Evolutionary conservation across 768 basidiomycete species (phyloP).

Genomic region (Tylopilus plumbeoviolaceoides): DNA sequence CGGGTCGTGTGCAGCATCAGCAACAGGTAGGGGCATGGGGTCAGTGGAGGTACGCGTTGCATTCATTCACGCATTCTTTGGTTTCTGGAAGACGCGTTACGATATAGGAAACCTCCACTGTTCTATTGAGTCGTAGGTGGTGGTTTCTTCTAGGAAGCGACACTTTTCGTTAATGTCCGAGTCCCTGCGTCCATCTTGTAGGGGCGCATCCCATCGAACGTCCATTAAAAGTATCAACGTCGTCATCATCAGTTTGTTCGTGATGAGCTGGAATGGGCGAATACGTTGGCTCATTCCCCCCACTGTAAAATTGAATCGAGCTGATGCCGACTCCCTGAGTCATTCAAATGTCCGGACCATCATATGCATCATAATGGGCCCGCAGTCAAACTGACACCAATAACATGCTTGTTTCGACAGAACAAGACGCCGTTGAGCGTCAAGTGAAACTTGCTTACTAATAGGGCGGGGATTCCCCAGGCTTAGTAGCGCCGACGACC

Average conservation of each 20-base stretch:
- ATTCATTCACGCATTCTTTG: constrained; percentile 7
- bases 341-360: constrained; percentile 52
- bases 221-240: constrained; percentile 7
- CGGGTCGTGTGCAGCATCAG: constrained; percentile 69
- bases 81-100: constrained; percentile 4
- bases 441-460: constrained; percentile 3
- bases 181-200: constrained; percentile 46
- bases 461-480: not conserved
- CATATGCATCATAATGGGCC: constrained; percentile 46
- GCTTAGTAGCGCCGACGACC: constrained; percentile 42
- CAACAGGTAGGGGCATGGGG: constrained; percentile 83
- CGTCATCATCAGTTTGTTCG: constrained; percentile 25
- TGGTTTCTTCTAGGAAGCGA: constrained; percentile 7
- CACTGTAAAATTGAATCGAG: constrained; percentile 6
- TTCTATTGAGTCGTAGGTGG: constrained; percentile 67
- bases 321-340: constrained; percentile 59
- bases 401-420: not conserved
- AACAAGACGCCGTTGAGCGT: not conserved
- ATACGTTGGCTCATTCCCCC: not conserved
- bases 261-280: constrained; percentile 69
- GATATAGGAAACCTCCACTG: constrained; percentile 60
- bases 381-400: constrained; percentile 33
- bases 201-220: constrained; percentile 44
- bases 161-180: constrained; percentile 17
- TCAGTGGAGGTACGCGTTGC: constrained; percentile 57